phyloP scores from a whole-genome alignment of 768 basidiomycete species.

The Rhodotorula taiwanensis region DNA sequence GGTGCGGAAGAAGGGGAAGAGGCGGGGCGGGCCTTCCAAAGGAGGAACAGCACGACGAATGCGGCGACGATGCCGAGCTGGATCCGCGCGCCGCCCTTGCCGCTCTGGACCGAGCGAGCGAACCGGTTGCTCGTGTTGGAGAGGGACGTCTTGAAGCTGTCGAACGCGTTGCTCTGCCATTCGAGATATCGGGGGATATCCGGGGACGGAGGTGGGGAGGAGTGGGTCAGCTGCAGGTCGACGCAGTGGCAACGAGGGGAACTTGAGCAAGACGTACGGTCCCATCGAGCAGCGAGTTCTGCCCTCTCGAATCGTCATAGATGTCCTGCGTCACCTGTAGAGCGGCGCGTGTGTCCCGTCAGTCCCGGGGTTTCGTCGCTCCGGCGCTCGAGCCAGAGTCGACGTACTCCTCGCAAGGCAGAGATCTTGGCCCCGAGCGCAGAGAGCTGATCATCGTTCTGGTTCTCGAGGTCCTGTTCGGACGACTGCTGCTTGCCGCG shows the following conservation, averaged over 20 bases:
- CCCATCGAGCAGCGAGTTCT: constrained; percentile 34
- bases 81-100: background rate
- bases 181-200: too few species aligned
- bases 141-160: constrained; percentile 35
- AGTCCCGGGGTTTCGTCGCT: too few species aligned
- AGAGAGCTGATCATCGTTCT: constrained; percentile 41
- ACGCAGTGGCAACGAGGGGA: background rate
- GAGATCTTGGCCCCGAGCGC: constrained; percentile 40
- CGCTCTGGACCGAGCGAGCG: constrained; percentile 16
- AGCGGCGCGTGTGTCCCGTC: too few species aligned
- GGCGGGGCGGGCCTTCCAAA: constrained; percentile 19
- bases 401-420: constrained; percentile 39
- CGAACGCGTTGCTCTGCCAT: constrained; percentile 32
- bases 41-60: constrained; percentile 24
- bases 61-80: constrained; percentile 23
- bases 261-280: constrained; percentile 16
- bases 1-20: background rate
- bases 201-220: background rate
- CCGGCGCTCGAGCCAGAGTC: too few species aligned
- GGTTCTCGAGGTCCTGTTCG: constrained; percentile 36
- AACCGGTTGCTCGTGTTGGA: constrained; percentile 27
- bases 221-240: background rate
- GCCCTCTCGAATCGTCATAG: constrained; percentile 37
- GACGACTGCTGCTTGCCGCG: constrained; percentile 17
- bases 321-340: constrained; percentile 42